Base-by-base conservation (phyloP, 2,329 filamentous ascomycete genomes). In the Sarocladium oryzae region DNA sequence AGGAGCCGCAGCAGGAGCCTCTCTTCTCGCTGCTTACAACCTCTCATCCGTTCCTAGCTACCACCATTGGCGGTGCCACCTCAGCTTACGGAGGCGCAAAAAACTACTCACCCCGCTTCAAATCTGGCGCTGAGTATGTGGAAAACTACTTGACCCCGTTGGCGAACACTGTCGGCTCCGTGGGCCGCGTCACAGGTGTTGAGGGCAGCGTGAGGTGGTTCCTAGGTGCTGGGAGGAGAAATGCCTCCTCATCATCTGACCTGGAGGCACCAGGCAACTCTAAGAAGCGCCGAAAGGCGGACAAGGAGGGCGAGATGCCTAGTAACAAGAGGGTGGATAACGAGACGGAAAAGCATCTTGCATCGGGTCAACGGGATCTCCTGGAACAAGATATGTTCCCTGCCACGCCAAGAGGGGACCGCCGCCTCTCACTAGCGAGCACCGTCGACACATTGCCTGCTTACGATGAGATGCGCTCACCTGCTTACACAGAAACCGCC, bases 141-240 rank as follows among this genome's bases (percentile, higher is more conserved):
- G 92, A 97, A 67, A 85, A 88, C 43, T 92, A 89, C 58, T 82
- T 96, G 49, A 88, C 86, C 1, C 90, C 89, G 1, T 82, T 96
- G 50, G 88, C 88, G 50, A 93, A 88, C 62, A 93, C 89, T 0
- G 88, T 96, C 26, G 88, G 88, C 13, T 87, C 83, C 1, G 88
- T 96, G 5, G 86, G 89, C 26, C 82, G 89, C 26, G 84, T 85
- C 28, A 96, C 92, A 1, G 92, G 92, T 54, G 87, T 96, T 2
- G 91, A 97, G 64, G 85, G 85, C 51, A 86, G 89, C 52, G 79
- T 96, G 13, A 79, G 93, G 48, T 91, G 90, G 81, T 93, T 95
- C 58, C 73, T 96, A 6, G 80, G 81, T 16, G 78, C 74, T 51
- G 72, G 73, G 20, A 73, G 81, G 38, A 74, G 80, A 38, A 77